Conservation (phyloP, 257 asterid genomes). For the Phtheirospermum japonicum region DNA sequence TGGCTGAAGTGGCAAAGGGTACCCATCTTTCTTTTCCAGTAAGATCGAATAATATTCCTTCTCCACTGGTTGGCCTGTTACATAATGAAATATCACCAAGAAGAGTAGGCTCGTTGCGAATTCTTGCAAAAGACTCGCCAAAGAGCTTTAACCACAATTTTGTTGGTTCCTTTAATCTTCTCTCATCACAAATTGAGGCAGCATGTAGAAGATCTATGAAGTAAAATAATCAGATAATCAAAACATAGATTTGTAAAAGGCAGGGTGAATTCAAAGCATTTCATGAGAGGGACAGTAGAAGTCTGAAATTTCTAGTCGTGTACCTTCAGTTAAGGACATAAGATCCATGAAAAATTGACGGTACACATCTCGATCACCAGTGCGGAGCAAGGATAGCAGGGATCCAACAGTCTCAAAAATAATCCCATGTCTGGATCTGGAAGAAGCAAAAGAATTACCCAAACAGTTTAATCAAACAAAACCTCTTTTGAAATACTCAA, state of each 20-base stretch:
- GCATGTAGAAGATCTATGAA: slow-evolving; percentile 49
- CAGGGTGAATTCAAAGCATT: slow-evolving; percentile 8
- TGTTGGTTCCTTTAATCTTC: slow-evolving; percentile 35
- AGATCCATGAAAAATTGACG: slow-evolving; percentile 75
- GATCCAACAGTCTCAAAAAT: slow-evolving; percentile 71
- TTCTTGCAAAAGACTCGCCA: slow-evolving; percentile 50
- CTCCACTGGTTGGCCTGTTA: slow-evolving; percentile 52
- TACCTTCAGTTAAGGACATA: slow-evolving; percentile 73
- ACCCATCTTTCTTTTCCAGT: slow-evolving; percentile 68
- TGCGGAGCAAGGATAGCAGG: slow-evolving; percentile 71
- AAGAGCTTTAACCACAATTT: slow-evolving; percentile 56
- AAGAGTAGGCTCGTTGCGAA: slow-evolving; percentile 40
- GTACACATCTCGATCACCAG: slow-evolving; percentile 82
- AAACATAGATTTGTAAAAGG: slow-evolving; percentile 8
- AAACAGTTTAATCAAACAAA: slow-evolving; percentile 3
- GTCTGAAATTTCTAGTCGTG: neutral
- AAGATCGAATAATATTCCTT: slow-evolving; percentile 68
- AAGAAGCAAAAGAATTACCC: slow-evolving; percentile 13
- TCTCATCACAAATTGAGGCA: slow-evolving; percentile 44
- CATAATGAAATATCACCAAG: slow-evolving; percentile 58
- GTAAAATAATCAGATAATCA: slow-evolving; percentile 17
- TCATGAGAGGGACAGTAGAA: neutral
- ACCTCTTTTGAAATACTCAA: neutral
- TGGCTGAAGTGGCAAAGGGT: slow-evolving; percentile 68
- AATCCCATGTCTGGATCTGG: slow-evolving; percentile 63